These are phyloP conservation scores for Aspergillus sergii DNA, from an alignment of 2,329 filamentous ascomycete genomes.

Conservation along the genomic window DNA sequence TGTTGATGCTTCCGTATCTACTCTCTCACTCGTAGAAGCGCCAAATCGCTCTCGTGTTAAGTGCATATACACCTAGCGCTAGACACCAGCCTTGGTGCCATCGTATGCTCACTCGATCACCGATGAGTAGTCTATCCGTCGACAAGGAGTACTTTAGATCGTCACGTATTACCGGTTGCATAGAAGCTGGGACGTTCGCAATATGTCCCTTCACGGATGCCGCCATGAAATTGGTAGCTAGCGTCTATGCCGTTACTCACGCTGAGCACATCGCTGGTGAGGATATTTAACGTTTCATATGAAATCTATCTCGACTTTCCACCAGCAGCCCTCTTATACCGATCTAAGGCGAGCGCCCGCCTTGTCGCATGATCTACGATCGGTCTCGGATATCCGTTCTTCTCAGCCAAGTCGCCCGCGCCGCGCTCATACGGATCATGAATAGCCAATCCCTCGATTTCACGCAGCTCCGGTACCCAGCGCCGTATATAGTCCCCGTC, in stretches of 20 bases:
- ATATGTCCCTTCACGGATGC: no score
- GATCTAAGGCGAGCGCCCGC: constrained; percentile 66
- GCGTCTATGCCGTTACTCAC: background rate
- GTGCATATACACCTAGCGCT: fast-evolving
- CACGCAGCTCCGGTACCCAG: constrained; percentile 77
- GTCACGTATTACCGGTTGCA: no score
- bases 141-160: background rate
- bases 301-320: background rate
- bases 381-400: constrained; percentile 70
- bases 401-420: constrained; percentile 60
- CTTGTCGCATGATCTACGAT: constrained; percentile 74
- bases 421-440: constrained; percentile 79
- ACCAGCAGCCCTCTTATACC: constrained; percentile 65
- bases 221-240: background rate
- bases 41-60: no score
- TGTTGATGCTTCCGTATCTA: no score
- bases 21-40: no score
- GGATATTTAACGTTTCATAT: background rate
- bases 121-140: background rate
- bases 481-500: constrained; percentile 77
- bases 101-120: background rate
- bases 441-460: constrained; percentile 67
- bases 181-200: no score
- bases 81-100: background rate
- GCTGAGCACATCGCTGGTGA: background rate